Base-by-base conservation (phyloP, 2,329 filamentous ascomycete genomes). In the Penicillium sp. region DNA sequence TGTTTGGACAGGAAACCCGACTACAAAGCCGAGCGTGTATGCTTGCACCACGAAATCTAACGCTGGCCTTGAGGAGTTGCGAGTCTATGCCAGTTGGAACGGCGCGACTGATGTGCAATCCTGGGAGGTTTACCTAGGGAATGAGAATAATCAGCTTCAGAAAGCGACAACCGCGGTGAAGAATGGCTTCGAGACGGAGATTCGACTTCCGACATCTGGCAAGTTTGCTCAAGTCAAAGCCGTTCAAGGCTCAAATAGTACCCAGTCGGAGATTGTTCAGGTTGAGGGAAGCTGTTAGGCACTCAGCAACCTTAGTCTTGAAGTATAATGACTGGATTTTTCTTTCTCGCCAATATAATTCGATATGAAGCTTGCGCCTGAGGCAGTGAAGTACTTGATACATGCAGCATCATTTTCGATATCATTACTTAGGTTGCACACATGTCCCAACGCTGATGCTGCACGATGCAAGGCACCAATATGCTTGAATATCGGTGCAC, bases 21-120 rank as follows among this genome's bases (percentile, higher is more conserved):
- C 39, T 17, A 57, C 57, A 4, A 52, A 49, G 17, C 64, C 64
- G 11, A 39, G 53, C 43, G 60, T 55, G 3, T 49, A 59, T 35
- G 63, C 62, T 38, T 65, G 63, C 43, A 15, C 41, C 55, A 42
- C 56, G 20, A 35, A 38, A 15, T 43, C 56, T 7, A 39, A 43
- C 1, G 34, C 45, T 2, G 22, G 35, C 42, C 37, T 39, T n/a
- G 54, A 43, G 10, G 50, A 28, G 58, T 57, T 54, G 1, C 61
- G 61, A 31, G 63, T 73, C 10, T 73, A 73, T 63, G 74, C 74
- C 60, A 76, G 73, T 63, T 76, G 75, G 73, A 71, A 73, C 51
- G 72, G 72, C 4, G 73, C 72, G 15, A 76, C 73, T 7, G 71
- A 73, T 38, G 60, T 66, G 12, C 45, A 54, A 25, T 20, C 54